Evolutionary conservation across 345 rosid species (phyloP).

Genomic region (Moricandia arvensis): DNA sequence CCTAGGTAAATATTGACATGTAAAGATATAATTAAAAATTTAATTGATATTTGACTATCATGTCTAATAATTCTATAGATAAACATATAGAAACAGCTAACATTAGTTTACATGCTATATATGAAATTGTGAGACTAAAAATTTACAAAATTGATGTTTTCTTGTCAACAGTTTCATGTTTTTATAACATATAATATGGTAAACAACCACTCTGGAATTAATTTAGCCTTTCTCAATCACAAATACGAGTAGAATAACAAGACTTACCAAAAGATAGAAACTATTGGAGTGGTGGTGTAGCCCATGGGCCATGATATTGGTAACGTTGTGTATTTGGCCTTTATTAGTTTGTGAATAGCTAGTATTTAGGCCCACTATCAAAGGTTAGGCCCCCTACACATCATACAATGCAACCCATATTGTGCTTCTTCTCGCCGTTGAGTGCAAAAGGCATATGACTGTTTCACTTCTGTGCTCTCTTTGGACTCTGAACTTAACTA

Average conservation of each 20-base stretch:
- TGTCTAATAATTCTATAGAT: neutral
- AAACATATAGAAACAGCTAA: neutral
- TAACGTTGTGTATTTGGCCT: neutral
- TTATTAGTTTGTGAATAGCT: neutral
- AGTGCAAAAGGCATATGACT: neutral
- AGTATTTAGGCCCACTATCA: neutral
- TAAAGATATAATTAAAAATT: neutral
- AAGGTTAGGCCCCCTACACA: neutral
- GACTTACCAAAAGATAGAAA: no score
- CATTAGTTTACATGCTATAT: neutral
- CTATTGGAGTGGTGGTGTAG: neutral
- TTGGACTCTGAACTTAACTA: neutral
- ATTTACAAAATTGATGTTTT: neutral
- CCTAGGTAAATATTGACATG: no score
- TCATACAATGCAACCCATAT: neutral
- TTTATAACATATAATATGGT: no score
- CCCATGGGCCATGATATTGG: neutral
- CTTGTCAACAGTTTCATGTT: neutral
- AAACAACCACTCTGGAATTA: no score
- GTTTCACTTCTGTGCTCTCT: neutral
- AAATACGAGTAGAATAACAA: no score
- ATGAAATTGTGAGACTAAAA: neutral
- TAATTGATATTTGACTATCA: neutral
- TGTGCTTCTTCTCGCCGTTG: neutral
- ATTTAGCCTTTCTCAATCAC: no score